Evolutionary conservation across 148 eudicot species (phyloP), one percentile per base, ranked within the genome.

Genomic region (Pharnaceum exiguum): DNA sequence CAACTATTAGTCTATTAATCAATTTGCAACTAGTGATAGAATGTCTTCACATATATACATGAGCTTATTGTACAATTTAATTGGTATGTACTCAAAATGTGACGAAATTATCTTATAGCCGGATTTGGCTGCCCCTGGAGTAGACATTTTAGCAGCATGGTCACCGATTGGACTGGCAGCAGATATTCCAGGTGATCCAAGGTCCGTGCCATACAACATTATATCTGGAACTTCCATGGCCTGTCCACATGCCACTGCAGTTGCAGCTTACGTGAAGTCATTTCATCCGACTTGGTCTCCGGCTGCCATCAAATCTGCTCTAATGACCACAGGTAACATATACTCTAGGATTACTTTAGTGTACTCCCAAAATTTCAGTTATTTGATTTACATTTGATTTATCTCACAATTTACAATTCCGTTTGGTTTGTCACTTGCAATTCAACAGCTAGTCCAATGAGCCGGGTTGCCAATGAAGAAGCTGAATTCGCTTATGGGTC

Each of bases 41-140:
- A n/a, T n/a, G n/a, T n/a, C n/a, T n/a, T n/a, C n/a, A n/a, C n/a
- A n/a, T n/a, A n/a, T n/a, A n/a, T n/a, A n/a, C n/a, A n/a, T n/a
- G n/a, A n/a, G n/a, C n/a, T n/a, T n/a, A n/a, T n/a, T n/a, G n/a
- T n/a, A n/a, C n/a, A n/a, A n/a, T n/a, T n/a, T n/a, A n/a, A n/a
- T n/a, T n/a, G n/a, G n/a, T n/a, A n/a, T n/a, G n/a, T n/a, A n/a
- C n/a, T n/a, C n/a, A n/a, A n/a, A n/a, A n/a, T n/a, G n/a, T n/a
- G n/a, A n/a, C n/a, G n/a, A n/a, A n/a, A n/a, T n/a, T n/a, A n/a
- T n/a, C 2, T n/a, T n/a, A n/a, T 19, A 78, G 82, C 82, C 82
- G 0, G 82, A 78, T 57, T 26, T 78, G 43, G 39, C 70, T 10
- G 79, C 79, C 2, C 79, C 82, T 3, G 82, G 82, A 54, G 73